Evolutionary conservation across 257 asterid genomes (phyloP).

Genomic region (Solanum dulcamara): DNA sequence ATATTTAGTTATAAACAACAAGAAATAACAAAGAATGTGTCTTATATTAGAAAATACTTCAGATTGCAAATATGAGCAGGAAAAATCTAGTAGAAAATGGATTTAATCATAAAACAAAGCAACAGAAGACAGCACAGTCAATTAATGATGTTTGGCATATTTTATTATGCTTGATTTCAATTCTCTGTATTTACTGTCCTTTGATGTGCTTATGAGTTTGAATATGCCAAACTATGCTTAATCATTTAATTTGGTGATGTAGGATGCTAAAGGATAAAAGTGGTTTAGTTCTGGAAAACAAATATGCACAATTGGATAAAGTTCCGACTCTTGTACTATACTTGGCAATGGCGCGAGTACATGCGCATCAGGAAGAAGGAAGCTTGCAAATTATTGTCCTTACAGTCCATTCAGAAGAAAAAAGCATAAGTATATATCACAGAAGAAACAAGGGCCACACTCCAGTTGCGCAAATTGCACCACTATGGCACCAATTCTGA

Average conservation of each 20-base stretch:
- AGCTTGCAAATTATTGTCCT: neutral
- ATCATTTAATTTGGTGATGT: neutral
- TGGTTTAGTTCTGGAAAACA: neutral
- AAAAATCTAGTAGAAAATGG: neutral
- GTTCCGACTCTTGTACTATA: neutral
- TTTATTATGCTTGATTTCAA: neutral
- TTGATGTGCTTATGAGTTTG: neutral
- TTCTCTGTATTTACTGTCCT: neutral
- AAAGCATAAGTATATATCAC: neutral
- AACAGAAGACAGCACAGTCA: neutral
- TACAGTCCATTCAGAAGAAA: neutral
- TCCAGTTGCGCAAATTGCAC: neutral
- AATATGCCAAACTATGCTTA: neutral
- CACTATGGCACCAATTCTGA: neutral
- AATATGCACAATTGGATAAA: neutral
- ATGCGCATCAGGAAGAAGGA: neutral
- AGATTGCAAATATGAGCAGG: neutral
- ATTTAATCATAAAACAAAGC: neutral
- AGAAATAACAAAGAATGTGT: neutral
- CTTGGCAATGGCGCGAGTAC: neutral
- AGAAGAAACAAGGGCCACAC: neutral
- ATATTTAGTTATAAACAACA: neutral
- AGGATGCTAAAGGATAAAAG: neutral
- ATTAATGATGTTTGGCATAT: neutral
- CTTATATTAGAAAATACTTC: neutral